These are phyloP conservation scores for Strobilomyces echinocephalus DNA, from an alignment of 768 basidiomycete genomes.

Conservation along the genomic window DNA sequence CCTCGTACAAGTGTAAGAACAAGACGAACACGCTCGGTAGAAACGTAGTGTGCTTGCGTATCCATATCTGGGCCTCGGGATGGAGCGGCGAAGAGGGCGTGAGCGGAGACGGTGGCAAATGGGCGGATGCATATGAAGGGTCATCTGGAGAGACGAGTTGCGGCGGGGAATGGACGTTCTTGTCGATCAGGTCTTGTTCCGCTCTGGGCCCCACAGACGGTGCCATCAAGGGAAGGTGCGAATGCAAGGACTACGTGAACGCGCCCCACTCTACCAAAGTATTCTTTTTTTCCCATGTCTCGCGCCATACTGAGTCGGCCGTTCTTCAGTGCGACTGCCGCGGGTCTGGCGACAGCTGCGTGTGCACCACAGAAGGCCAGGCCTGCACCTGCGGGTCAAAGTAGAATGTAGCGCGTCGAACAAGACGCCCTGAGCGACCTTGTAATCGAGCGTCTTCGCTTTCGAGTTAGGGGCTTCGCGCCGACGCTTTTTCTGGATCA, in stretches of 20 bases:
- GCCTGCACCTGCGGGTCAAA: conserved; percentile 19
- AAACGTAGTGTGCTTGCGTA: conserved; percentile 89
- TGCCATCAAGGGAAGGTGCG: conserved; percentile 27
- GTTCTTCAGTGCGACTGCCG: conserved; percentile 19
- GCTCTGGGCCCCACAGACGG: conserved; percentile 77
- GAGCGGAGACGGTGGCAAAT: conserved; percentile 92
- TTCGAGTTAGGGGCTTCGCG: background rate
- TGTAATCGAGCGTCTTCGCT: background rate
- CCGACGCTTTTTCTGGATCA: conserved; percentile 11
- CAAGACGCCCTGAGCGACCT: conserved; percentile 12
- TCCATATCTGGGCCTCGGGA: conserved; percentile 98
- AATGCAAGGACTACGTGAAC: conserved; percentile 30
- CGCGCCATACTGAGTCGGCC: background rate
- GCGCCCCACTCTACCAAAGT: conserved; percentile 25
- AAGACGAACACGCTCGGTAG: conserved; percentile 92
- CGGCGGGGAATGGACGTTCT: conserved; percentile 79
- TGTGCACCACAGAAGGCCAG: conserved; percentile 12
- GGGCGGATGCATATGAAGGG: conserved; percentile 51
- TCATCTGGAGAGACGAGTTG: conserved; percentile 59
- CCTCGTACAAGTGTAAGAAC: conserved; percentile 81
- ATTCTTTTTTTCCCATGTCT: background rate
- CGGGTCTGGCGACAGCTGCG: conserved; percentile 16
- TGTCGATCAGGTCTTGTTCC: conserved; percentile 75
- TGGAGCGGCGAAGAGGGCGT: conserved; percentile 83
- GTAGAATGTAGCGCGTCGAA: conserved; percentile 1